phyloP scores from a whole-genome alignment of 352 stramenopile genomes.

The Phytophthora pini region DNA sequence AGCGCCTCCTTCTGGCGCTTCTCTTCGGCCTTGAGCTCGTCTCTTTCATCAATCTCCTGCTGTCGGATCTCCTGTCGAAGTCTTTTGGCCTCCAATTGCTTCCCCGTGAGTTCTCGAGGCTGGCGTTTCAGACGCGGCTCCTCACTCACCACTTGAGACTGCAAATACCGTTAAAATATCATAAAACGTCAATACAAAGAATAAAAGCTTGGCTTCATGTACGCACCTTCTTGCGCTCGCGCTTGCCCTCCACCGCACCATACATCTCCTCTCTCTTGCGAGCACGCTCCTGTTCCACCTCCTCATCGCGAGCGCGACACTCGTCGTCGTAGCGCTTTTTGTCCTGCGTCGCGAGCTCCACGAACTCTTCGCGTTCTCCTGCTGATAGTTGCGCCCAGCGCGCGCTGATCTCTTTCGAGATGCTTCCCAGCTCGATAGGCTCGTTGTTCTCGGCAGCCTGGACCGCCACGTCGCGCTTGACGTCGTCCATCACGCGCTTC shows the following conservation, averaged over 20 bases:
- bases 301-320: constrained; percentile 71
- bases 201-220: not conserved
- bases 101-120: constrained; percentile 66
- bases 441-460: constrained; percentile 56
- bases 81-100: constrained; percentile 74
- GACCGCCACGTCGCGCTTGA: constrained; percentile 62
- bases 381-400: constrained; percentile 75
- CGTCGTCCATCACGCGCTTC: constrained; percentile 69
- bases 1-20: constrained; percentile 83
- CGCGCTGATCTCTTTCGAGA: constrained; percentile 80
- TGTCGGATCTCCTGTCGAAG: constrained; percentile 78
- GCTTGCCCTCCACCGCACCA: constrained; percentile 76
- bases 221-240: constrained; percentile 75
- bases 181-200: constrained; percentile 5
- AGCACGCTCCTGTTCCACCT: constrained; percentile 76
- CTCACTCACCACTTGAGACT: constrained; percentile 46
- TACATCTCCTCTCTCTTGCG: constrained; percentile 80
- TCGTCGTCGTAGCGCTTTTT: constrained; percentile 78
- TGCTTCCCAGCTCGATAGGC: constrained; percentile 61
- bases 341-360: constrained; percentile 64
- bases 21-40: constrained; percentile 81
- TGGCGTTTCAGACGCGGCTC: constrained; percentile 49
- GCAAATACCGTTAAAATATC: constrained; percentile 3
- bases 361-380: constrained; percentile 75
- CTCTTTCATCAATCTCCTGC: constrained; percentile 69